Evolutionary conservation across 2,329 filamentous ascomycete species (phyloP).

Genomic region (Dactylonectria estremocensis): DNA sequence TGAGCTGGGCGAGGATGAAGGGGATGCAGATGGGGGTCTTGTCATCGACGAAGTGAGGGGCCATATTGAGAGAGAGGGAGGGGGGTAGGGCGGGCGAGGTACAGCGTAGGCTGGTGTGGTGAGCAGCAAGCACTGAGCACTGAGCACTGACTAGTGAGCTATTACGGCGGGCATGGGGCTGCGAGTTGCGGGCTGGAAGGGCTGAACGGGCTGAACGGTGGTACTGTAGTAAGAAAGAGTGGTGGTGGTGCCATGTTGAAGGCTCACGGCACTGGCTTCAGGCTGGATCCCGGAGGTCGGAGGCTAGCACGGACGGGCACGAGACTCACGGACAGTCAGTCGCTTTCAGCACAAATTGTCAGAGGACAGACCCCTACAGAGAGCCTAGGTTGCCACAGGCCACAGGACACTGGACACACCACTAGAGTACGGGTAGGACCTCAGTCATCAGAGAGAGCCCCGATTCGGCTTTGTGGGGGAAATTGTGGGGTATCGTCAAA

Average conservation of each 20-base stretch:
- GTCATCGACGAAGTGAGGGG: slow-evolving; percentile 75
- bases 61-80: slow-evolving; percentile 43
- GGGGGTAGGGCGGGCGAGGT: not conserved
- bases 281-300: not conserved
- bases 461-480: slow-evolving; percentile 27
- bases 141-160: not conserved
- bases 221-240: not conserved
- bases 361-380: too few relatives aligned
- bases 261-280: slow-evolving; percentile 2
- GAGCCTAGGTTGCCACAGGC: too few relatives aligned
- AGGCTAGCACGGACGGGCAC: not conserved
- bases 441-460: not conserved
- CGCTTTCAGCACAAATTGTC: too few relatives aligned
- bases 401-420: too few relatives aligned
- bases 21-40: slow-evolving; percentile 84
- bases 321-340: slow-evolving; percentile 2
- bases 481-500: slow-evolving; percentile 31
- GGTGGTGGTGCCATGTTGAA: slow-evolving; percentile 31
- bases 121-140: too few relatives aligned
- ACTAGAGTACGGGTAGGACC: too few relatives aligned
- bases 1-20: slow-evolving; percentile 78
- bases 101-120: too few relatives aligned
- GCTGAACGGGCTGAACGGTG: not conserved
- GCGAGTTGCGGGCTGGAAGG: not conserved
- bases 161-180: slow-evolving; percentile 5